Conservation (phyloP, 139 green algal species). For the Trebouxia sp. region DNA sequence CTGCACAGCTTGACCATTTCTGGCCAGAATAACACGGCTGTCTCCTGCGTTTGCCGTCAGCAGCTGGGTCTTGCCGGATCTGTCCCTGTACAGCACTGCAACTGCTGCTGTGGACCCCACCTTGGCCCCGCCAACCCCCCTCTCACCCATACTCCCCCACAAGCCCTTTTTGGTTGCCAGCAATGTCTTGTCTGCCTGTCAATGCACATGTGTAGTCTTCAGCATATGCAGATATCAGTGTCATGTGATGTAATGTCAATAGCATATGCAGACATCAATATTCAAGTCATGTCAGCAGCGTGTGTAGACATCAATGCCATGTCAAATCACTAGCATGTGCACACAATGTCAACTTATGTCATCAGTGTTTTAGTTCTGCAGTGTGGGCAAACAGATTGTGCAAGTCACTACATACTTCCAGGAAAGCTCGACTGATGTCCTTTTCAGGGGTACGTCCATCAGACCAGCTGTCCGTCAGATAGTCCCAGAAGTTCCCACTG, state of each 20-base stretch:
- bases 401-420: slow-evolving; percentile 14
- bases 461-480: slow-evolving; percentile 66
- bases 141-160: slow-evolving; percentile 80
- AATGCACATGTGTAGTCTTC: background rate
- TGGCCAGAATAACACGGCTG: slow-evolving; percentile 79
- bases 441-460: slow-evolving; percentile 40
- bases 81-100: slow-evolving; percentile 37
- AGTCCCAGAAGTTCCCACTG: slow-evolving; percentile 55
- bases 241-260: background rate
- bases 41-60: slow-evolving; percentile 91
- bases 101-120: slow-evolving; percentile 81
- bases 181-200: slow-evolving; percentile 64
- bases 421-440: slow-evolving; percentile 46
- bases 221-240: background rate
- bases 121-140: slow-evolving; percentile 87
- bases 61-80: slow-evolving; percentile 47
- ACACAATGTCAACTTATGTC: background rate
- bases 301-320: background rate
- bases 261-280: background rate
- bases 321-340: background rate
- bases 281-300: background rate
- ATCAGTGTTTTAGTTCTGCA: background rate
- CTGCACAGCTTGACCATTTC: slow-evolving; percentile 63
- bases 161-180: slow-evolving; percentile 72
- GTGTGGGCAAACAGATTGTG: background rate